Evolutionary conservation across 2,329 filamentous ascomycete genomes (phyloP).

Genomic region (Chrysoporthe cubensis): DNA sequence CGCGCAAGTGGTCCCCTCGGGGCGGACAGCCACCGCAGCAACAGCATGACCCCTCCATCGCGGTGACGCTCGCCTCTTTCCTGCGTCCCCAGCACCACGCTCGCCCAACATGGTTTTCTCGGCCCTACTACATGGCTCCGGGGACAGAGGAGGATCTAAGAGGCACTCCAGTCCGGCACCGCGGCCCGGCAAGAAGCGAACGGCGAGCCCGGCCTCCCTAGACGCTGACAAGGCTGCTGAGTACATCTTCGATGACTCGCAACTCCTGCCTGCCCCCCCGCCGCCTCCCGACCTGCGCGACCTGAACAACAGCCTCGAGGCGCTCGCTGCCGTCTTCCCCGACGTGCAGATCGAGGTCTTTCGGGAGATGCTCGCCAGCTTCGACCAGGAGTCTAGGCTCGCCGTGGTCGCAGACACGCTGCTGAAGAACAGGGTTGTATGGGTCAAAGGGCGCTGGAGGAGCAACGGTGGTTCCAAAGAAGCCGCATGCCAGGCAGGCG

Average conservation of each 20-base stretch:
- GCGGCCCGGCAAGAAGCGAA: constrained; percentile 31
- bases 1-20: neutral
- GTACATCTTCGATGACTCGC: constrained; percentile 60
- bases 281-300: constrained; percentile 67
- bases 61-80: constrained; percentile 15
- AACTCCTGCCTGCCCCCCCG: constrained; percentile 52
- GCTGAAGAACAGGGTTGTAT: constrained; percentile 71
- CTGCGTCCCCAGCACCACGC: constrained; percentile 36
- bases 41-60: constrained; percentile 16
- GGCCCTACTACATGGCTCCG: constrained; percentile 50
- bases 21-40: neutral
- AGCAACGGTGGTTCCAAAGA: constrained; percentile 41
- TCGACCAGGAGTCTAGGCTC: constrained; percentile 76
- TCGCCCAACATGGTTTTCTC: constrained; percentile 53
- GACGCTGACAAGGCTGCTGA: constrained; percentile 38
- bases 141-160: constrained; percentile 38
- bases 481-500: constrained; percentile 26
- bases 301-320: constrained; percentile 71
- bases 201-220: constrained; percentile 38
- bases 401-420: constrained; percentile 78
- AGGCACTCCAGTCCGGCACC: constrained; percentile 31
- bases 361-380: constrained; percentile 75
- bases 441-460: constrained; percentile 71
- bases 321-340: constrained; percentile 74
- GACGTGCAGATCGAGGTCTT: constrained; percentile 83